A percentile compares a stretch with the other conserved stretches of the same genome.
phyloP scores from a whole-genome alignment of 768 basidiomycete species.

The Gloeostereum incarnatum region DNA sequence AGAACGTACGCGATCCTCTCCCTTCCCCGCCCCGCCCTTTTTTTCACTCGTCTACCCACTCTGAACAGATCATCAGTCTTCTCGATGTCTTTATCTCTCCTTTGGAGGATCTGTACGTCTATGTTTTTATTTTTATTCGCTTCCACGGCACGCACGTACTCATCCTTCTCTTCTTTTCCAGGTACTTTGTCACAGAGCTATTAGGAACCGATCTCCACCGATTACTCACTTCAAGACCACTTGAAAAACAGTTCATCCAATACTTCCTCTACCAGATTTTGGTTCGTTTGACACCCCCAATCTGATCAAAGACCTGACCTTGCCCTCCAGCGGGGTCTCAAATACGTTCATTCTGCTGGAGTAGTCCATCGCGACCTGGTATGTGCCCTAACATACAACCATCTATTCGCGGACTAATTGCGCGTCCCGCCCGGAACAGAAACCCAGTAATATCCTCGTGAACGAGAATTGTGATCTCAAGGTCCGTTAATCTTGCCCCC shows the following conservation, averaged over 20 bases:
- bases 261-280: constrained; percentile 99
- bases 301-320: constrained; percentile 4
- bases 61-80: constrained; percentile 85
- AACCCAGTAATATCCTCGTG: constrained; percentile 98
- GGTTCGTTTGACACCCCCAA: constrained; percentile 31
- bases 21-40: constrained; percentile 1
- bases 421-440: constrained; percentile 36
- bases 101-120: constrained; percentile 87
- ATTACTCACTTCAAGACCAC: constrained; percentile 87
- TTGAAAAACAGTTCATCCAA: constrained; percentile 99
- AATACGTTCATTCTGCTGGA: constrained; percentile 99
- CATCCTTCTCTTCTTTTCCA: constrained; percentile 19
- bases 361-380: constrained; percentile 97
- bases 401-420: background rate
- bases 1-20: constrained; percentile 59
- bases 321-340: constrained; percentile 73
- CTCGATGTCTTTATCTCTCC: constrained; percentile 99
- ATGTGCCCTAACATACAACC: constrained; percentile 16
- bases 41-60: too few relatives aligned
- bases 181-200: constrained; percentile 98
- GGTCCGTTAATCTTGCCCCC: constrained; percentile 29
- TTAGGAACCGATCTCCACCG: constrained; percentile 98
- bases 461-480: constrained; percentile 99
- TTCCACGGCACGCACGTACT: constrained; percentile 2
- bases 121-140: background rate